Evolutionary conservation across 2,329 filamentous ascomycete species (phyloP).

Genomic region (Epichloe coenophiala): DNA sequence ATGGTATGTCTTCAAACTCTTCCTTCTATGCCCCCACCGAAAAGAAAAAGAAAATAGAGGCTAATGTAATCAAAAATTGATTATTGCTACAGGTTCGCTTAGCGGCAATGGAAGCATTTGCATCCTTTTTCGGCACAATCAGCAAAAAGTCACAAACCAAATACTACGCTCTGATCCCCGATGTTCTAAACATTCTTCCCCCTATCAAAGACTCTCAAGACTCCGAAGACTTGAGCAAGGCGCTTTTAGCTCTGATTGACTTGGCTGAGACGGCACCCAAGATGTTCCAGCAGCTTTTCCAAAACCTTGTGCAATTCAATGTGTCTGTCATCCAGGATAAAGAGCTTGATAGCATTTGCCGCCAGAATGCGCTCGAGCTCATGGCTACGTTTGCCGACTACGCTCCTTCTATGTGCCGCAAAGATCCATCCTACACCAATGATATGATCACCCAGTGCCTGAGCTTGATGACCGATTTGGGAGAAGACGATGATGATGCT

Average conservation of each 20-base stretch:
- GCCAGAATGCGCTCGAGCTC: slow-evolving; percentile 89
- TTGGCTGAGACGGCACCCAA: slow-evolving; percentile 87
- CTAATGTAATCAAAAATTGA: background rate
- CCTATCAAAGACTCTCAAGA: slow-evolving; percentile 87
- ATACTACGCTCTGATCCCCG: slow-evolving; percentile 75
- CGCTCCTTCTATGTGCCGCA: slow-evolving; percentile 85
- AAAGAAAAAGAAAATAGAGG: background rate
- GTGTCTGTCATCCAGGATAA: slow-evolving; percentile 93
- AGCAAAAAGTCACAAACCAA: slow-evolving; percentile 78
- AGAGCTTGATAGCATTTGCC: slow-evolving; percentile 75
- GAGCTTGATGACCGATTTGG: slow-evolving; percentile 95
- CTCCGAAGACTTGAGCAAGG: slow-evolving; percentile 81
- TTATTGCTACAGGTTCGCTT: slow-evolving; percentile 55
- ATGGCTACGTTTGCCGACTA: slow-evolving; percentile 98
- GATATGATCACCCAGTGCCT: slow-evolving; percentile 99
- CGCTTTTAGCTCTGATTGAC: slow-evolving; percentile 84
- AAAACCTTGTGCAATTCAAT: slow-evolving; percentile 82
- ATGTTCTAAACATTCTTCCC: slow-evolving; percentile 86
- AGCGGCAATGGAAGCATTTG: slow-evolving; percentile 91
- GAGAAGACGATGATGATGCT: slow-evolving; percentile 86
- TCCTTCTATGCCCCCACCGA: background rate
- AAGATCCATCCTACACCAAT: slow-evolving; percentile 78
- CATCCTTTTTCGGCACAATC: slow-evolving; percentile 86
- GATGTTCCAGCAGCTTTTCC: slow-evolving; percentile 96
- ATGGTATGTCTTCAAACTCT: slow-evolving; percentile 36